Percentiles rank a stretch among this genome's conserved stretches.
Conservation (phyloP, 306 rosid species). For the Sicyos edulis region DNA sequence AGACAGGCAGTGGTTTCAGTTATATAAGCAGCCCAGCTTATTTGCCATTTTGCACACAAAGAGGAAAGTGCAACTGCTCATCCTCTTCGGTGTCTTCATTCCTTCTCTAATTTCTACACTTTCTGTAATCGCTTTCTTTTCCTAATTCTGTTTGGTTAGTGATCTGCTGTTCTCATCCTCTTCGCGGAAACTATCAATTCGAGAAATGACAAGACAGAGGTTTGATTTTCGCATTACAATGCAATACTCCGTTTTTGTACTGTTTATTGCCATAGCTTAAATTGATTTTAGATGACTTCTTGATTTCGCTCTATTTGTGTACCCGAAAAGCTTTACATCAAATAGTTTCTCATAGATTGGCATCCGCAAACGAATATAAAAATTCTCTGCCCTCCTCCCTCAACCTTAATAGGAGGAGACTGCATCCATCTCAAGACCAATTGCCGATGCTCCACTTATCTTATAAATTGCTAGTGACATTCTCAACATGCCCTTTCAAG, state of each 20-base stretch:
- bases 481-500: too few species aligned
- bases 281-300: neutral
- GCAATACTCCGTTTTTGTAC: neutral
- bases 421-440: too few species aligned
- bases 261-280: neutral
- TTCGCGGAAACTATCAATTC: neutral
- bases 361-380: neutral
- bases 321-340: neutral
- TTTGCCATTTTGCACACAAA: constrained; percentile 1
- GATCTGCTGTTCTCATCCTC: neutral
- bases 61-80: neutral
- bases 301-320: neutral
- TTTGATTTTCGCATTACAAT: constrained; percentile 5
- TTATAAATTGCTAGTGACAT: too few species aligned
- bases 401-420: neutral
- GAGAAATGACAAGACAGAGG: neutral
- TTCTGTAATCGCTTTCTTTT: neutral
- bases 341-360: constrained; percentile 14
- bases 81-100: neutral
- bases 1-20: constrained; percentile 19
- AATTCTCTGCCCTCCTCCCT: neutral
- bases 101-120: neutral
- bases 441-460: too few species aligned
- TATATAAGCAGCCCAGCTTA: constrained; percentile 1
- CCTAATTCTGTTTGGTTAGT: neutral